These are phyloP conservation scores for Coleophoma cylindrospora DNA, from an alignment of 2,329 filamentous ascomycete species.

Conservation along the genomic window DNA sequence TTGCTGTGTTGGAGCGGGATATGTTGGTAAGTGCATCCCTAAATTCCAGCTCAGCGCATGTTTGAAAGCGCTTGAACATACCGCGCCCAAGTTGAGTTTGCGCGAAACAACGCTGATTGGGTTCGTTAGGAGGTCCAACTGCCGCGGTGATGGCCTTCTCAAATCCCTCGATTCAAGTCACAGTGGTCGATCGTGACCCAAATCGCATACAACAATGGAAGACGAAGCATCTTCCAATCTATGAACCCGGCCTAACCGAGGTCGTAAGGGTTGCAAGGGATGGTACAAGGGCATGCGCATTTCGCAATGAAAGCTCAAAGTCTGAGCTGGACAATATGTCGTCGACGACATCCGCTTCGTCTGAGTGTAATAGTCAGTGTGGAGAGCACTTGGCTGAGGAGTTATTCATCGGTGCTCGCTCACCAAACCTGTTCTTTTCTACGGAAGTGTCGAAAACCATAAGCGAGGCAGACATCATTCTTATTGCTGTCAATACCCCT, in stretches of 20 bases:
- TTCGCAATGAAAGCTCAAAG: slow-evolving; percentile 32
- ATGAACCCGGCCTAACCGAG: slow-evolving; percentile 67
- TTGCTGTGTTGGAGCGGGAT: slow-evolving; percentile 71
- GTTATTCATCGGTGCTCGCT: slow-evolving; percentile 36
- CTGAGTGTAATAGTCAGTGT: slow-evolving; percentile 27
- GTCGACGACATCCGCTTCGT: slow-evolving; percentile 23
- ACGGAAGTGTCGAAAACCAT: slow-evolving; percentile 60
- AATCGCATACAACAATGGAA: slow-evolving; percentile 68
- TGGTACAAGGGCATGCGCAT: slow-evolving; percentile 40
- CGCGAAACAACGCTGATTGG: too few relatives aligned
- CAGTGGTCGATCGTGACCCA: slow-evolving; percentile 68
- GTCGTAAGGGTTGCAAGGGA: slow-evolving; percentile 62
- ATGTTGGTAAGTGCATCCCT: slow-evolving; percentile 55
- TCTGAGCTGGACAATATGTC: slow-evolving; percentile 26
- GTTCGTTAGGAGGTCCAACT: slow-evolving; percentile 57
- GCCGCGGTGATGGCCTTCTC: slow-evolving; percentile 70
- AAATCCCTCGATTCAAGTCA: slow-evolving; percentile 66
- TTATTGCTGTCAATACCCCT: slow-evolving; percentile 75
- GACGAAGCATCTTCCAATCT: slow-evolving; percentile 67
- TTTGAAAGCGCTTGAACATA: too few relatives aligned
- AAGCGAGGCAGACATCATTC: slow-evolving; percentile 64
- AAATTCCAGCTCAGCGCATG: slow-evolving; percentile 22
- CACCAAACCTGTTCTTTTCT: slow-evolving; percentile 69
- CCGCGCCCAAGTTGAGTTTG: too few relatives aligned
- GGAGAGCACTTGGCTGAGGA: slow-evolving; percentile 16